Evolutionary conservation across 2,329 filamentous ascomycete genomes (phyloP).

Genomic region (Phyllosticta paracitricarpa): DNA sequence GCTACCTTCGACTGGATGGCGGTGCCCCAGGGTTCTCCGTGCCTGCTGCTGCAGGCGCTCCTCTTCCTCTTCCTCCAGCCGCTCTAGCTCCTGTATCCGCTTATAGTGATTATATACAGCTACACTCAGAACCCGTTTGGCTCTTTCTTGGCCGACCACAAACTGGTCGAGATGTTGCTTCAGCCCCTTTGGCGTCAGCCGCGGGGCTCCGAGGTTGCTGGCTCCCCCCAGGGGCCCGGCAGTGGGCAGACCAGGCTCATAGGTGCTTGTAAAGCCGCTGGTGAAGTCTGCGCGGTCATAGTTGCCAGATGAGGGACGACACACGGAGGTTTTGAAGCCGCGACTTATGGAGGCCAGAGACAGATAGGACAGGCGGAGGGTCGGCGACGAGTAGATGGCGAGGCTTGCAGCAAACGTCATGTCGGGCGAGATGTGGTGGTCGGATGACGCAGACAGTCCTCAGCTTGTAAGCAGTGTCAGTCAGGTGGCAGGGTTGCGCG

Average conservation of each 20-base stretch:
- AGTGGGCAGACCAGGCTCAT: slow-evolving; percentile 53
- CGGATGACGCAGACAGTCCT: slow-evolving; percentile 1
- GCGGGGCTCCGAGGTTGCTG: slow-evolving; percentile 46
- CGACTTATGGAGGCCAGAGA: slow-evolving; percentile 23
- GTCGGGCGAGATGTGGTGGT: background rate
- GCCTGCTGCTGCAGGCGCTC: slow-evolving; percentile 62
- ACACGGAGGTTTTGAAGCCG: slow-evolving; percentile 25
- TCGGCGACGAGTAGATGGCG: slow-evolving; percentile 25
- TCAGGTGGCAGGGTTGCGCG: background rate
- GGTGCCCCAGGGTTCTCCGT: slow-evolving; percentile 56
- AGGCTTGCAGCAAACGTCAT: slow-evolving; percentile 10
- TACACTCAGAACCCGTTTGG: slow-evolving; percentile 86
- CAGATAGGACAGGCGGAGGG: slow-evolving; percentile 32
- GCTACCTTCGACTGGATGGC: slow-evolving; percentile 68
- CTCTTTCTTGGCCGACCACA: slow-evolving; percentile 88
- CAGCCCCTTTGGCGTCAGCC: slow-evolving; percentile 54
- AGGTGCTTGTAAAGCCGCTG: slow-evolving; percentile 50
- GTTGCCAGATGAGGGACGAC: slow-evolving; percentile 33
- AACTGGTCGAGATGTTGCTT: slow-evolving; percentile 92
- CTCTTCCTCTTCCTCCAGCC: slow-evolving; percentile 70
- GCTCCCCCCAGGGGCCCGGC: slow-evolving; percentile 52
- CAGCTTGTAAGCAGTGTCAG: background rate
- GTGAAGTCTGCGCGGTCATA: slow-evolving; percentile 54
- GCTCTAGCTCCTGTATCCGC: slow-evolving; percentile 63
- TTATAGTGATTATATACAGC: slow-evolving; percentile 98